These are phyloP conservation scores for Didymosphaeria variabile DNA, from an alignment of 2,329 filamentous ascomycete genomes.

Conservation along the genomic window DNA sequence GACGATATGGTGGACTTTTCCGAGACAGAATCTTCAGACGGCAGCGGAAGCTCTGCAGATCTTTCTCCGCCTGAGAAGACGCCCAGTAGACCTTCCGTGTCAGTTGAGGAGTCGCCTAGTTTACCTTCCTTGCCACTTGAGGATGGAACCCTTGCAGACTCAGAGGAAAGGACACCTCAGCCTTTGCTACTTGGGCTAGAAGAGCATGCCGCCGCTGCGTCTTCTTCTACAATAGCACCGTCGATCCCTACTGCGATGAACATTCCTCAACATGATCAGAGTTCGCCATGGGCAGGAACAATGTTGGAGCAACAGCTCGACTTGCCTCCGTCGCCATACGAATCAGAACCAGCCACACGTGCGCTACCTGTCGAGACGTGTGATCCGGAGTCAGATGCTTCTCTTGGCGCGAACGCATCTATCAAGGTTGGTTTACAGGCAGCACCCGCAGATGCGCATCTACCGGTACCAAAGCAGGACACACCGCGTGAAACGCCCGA, in stretches of 20 bases:
- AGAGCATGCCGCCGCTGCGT: slow-evolving; percentile 7
- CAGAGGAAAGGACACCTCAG: not conserved
- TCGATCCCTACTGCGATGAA: not conserved
- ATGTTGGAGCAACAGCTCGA: slow-evolving; percentile 8
- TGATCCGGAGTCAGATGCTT: not conserved
- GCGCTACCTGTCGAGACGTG: not conserved
- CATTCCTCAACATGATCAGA: not conserved
- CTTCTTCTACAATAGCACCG: not conserved
- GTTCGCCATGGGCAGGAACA: slow-evolving; percentile 2
- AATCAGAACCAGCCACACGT: not conserved
- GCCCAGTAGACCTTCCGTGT: not conserved
- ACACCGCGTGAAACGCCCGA: not conserved
- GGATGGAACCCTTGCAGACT: not conserved
- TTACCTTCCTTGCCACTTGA: not conserved
- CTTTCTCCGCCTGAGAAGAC: not conserved
- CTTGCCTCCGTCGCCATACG: slow-evolving; percentile 5
- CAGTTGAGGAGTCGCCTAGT: not conserved
- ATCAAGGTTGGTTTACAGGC: not conserved
- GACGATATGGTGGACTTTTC: no score
- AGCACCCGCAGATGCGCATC: not conserved
- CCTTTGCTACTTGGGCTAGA: slow-evolving; percentile 4
- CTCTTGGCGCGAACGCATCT: not conserved
- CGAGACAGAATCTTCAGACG: not conserved
- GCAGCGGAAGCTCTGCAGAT: not conserved
- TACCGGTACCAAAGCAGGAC: not conserved